Conservation (phyloP, 1,284 basidiomycete species). For the Naganishia sp. region DNA sequence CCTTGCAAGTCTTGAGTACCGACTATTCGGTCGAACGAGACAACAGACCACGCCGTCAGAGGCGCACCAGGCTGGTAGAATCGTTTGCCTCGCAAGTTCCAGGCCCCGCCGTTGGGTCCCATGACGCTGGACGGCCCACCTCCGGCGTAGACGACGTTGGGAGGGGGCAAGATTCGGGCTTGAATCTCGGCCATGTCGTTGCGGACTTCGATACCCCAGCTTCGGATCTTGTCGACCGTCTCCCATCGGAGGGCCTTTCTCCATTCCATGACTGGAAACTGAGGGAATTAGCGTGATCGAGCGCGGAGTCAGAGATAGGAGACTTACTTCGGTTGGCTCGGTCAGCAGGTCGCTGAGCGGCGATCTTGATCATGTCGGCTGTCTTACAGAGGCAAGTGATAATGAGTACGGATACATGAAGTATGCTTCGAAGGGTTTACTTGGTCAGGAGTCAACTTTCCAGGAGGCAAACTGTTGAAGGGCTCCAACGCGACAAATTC, state of each 20-base stretch:
- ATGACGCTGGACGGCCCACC: constrained; percentile 38
- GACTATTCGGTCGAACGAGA: constrained; percentile 45
- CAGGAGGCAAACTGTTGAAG: constrained; percentile 49
- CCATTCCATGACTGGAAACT: constrained; percentile 45
- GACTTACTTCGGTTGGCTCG: constrained; percentile 44
- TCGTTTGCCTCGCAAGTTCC: constrained; percentile 43
- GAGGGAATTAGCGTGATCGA: constrained; percentile 3
- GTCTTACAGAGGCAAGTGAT: constrained; percentile 37
- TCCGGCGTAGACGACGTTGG: constrained; percentile 44
- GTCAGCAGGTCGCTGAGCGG: constrained; percentile 51
- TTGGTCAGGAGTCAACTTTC: constrained; percentile 44
- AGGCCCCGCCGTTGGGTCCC: constrained; percentile 37
- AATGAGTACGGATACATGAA: constrained; percentile 15
- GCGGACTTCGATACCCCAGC: constrained; percentile 54
- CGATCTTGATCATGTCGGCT: constrained; percentile 54
- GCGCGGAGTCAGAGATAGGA: not conserved
- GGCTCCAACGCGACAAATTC: constrained; percentile 48
- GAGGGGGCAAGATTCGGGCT: constrained; percentile 50
- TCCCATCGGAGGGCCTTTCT: constrained; percentile 44
- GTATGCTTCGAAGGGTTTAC: not conserved
- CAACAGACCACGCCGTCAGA: constrained; percentile 51
- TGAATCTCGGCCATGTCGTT: constrained; percentile 44
- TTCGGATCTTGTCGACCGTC: constrained; percentile 42
- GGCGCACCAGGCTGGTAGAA: constrained; percentile 45
- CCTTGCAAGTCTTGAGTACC: constrained; percentile 41